Evolutionary conservation across 805 yeast species (phyloP).

Genomic region (Candida nanaspora): DNA sequence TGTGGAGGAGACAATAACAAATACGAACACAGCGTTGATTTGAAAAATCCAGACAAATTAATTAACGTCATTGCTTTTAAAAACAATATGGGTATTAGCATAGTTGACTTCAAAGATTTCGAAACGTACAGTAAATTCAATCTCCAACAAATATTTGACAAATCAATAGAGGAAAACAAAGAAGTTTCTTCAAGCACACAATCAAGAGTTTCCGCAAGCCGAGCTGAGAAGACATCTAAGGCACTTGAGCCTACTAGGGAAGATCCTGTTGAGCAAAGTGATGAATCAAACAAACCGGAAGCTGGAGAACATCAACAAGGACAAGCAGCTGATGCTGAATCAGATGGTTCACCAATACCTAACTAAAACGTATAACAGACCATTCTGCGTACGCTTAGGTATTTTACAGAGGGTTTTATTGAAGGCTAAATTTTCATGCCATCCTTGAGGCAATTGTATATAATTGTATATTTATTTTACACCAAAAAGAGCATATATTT

Average conservation of each 20-base stretch:
- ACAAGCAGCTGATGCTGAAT: too few species aligned
- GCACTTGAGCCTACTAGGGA: too few species aligned
- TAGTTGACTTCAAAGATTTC: slow-evolving; percentile 50
- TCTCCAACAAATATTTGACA: slow-evolving; percentile 71
- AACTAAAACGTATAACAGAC: too few species aligned
- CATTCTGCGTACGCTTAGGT: too few species aligned
- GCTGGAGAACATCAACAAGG: too few species aligned
- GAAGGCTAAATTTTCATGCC: too few species aligned
- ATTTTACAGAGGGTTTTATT: too few species aligned
- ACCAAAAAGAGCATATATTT: too few species aligned
- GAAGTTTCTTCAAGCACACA: background rate
- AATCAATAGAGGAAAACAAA: slow-evolving; percentile 15
- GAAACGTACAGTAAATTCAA: slow-evolving; percentile 62
- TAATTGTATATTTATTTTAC: too few species aligned
- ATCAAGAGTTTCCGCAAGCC: background rate
- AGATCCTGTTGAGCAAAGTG: background rate
- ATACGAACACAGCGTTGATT: slow-evolving; percentile 69
- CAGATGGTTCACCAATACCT: too few species aligned
- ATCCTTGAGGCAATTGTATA: too few species aligned
- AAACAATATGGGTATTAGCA: slow-evolving; percentile 81
- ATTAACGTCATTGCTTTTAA: slow-evolving; percentile 85
- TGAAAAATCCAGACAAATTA: slow-evolving; percentile 71
- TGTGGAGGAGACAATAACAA: slow-evolving; percentile 68
- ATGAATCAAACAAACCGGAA: background rate
- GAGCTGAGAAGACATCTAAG: too few species aligned